Evolutionary conservation across 495 filamentous ascomycete species (phyloP), one percentile per base, ranked within the genome.

Genomic region (Aspergillus hancockii): DNA sequence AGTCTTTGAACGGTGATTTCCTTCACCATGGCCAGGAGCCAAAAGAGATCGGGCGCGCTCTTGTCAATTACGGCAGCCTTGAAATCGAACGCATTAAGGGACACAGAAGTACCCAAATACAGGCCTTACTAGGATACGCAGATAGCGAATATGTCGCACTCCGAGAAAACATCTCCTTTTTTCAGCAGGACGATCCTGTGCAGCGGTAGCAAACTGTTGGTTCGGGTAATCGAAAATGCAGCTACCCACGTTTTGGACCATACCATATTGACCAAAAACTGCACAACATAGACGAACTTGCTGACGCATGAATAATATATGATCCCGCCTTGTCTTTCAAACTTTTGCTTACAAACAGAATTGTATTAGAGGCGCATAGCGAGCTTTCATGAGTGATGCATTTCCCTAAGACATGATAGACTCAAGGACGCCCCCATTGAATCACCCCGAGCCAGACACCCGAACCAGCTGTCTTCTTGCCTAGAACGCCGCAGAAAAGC

Each of bases 121-220:
- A 85, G 45, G 76, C 81, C 0, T 62, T 93, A 30, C 69, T 98
- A 36, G 94, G 94, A 4, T 98, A 96, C 78, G 88, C 92, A 30
- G 93, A 97, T 66, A 92, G 89, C 58, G 92, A 97, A 73, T 97
- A 98, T 79, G 90, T 98, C 45, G 93, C 93, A 8, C 76, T 92
- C 63, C 81, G 92, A 57, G 91, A 95, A 72, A 95, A 93, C 64
- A 88, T 97, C 40, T 90, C 91, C 18, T 88, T 96, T 58, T 88
- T 91, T 49, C 75, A 71, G 34, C 67, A 62, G 10, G 70, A 74
- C 25, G 69, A 70, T 47, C 45, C 28, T 16, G 8, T 28, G 31
- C 47, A 36, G 34, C 47, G 38, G 40, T 61, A 59, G 31, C 21
- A 18, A 23, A 34, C 19, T 23, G 8, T 23, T 47, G 19, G 43